phyloP scores from a whole-genome alignment of 305 asterid genomes.

The Coffea humblotiana region DNA sequence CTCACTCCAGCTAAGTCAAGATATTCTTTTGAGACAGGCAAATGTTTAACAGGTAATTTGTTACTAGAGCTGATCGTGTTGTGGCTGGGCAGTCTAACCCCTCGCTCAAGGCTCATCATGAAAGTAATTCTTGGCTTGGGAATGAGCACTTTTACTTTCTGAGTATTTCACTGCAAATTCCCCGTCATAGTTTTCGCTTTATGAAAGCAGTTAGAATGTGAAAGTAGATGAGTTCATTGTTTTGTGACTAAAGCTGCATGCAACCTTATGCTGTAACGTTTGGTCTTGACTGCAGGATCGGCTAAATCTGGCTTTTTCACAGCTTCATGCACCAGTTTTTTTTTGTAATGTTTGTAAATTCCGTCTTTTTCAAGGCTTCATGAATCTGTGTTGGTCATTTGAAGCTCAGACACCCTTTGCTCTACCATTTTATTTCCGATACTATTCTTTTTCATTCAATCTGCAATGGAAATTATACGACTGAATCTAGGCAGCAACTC shows the following conservation, averaged over 20 bases:
- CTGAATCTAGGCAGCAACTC: no score
- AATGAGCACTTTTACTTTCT: not conserved
- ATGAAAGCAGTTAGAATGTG: not conserved
- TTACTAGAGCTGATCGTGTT: not conserved
- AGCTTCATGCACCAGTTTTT: not conserved
- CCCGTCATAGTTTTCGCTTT: not conserved
- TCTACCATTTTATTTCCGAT: not conserved
- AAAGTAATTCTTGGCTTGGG: no score
- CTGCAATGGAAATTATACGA: not conserved
- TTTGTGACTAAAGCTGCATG: not conserved
- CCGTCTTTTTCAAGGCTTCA: not conserved
- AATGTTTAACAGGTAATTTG: not conserved
- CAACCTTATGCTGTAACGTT: not conserved
- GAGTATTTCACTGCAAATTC: not conserved
- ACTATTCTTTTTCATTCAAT: not conserved
- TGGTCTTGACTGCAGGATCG: not conserved
- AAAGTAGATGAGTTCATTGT: not conserved
- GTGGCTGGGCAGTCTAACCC: not conserved
- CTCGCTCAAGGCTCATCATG: not conserved
- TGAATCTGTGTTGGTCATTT: not conserved
- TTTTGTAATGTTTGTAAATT: not conserved
- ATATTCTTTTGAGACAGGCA: not conserved
- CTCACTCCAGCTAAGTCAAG: not conserved
- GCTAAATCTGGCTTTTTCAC: not conserved
- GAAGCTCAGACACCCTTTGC: not conserved